phyloP scores from a whole-genome alignment of 345 rosid species.

The Aegle marmelos region DNA sequence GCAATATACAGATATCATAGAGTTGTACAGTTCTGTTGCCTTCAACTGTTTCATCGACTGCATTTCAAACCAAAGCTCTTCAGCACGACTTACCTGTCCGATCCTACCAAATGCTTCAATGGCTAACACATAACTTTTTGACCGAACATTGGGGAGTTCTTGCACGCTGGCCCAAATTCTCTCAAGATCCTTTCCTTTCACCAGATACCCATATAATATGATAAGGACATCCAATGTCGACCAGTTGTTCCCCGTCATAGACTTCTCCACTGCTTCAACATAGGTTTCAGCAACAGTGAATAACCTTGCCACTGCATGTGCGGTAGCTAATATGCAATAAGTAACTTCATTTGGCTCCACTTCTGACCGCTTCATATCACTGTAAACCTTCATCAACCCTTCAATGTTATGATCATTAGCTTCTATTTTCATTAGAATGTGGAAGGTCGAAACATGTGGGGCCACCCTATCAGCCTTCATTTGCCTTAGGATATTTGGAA shows the following conservation, averaged over 20 bases:
- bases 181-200: constrained; percentile 58
- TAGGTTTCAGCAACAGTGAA: constrained; percentile 73
- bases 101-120: constrained; percentile 78
- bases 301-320: constrained; percentile 84
- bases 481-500: constrained; percentile 67
- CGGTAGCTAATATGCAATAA: constrained; percentile 78
- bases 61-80: constrained; percentile 86
- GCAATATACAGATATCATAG: constrained; percentile 71
- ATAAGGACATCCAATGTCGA: constrained; percentile 79
- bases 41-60: constrained; percentile 46
- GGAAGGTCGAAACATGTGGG: constrained; percentile 81
- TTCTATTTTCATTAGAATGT: constrained; percentile 89
- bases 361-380: constrained; percentile 53
- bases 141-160: constrained; percentile 56
- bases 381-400: constrained; percentile 55
- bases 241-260: constrained; percentile 75
- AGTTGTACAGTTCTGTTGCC: constrained; percentile 74
- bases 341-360: constrained; percentile 83
- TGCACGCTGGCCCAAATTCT: constrained; percentile 57
- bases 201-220: constrained; percentile 67
- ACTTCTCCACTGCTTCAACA: constrained; percentile 70
- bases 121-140: constrained; percentile 64
- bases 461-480: constrained; percentile 86
- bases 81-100: constrained; percentile 53
- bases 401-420: constrained; percentile 78